Conservation (phyloP, 163 green algal genomes). For the Smithsoniella earleae region DNA sequence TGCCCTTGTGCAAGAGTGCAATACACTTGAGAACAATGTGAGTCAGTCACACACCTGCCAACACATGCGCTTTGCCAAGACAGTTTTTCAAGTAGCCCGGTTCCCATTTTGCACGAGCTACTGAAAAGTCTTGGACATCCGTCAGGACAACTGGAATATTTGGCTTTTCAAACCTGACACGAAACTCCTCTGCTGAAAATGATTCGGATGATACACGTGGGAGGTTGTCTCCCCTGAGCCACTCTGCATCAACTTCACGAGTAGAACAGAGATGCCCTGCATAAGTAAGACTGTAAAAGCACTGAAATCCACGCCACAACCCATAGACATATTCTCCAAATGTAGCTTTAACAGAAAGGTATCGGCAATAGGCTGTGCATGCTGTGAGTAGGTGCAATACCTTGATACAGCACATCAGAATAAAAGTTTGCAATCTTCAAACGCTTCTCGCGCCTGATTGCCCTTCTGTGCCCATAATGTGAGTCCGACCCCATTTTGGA, state of each 20-base stretch:
- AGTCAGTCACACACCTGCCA: slow-evolving; percentile 16
- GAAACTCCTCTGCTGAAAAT: slow-evolving; percentile 63
- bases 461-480: no score
- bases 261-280: slow-evolving; percentile 72
- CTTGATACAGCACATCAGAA: slow-evolving; percentile 84
- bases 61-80: slow-evolving; percentile 38
- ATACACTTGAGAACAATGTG: no score
- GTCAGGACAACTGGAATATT: slow-evolving; percentile 81
- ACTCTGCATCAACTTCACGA: slow-evolving; percentile 52
- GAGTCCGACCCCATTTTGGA: no score
- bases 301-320: no score
- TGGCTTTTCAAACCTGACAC: slow-evolving; percentile 61
- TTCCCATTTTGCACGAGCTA: slow-evolving; percentile 54
- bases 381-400: no score
- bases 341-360: no score
- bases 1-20: background rate
- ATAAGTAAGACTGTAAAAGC: no score
- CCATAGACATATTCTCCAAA: no score
- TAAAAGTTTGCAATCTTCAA: slow-evolving; percentile 58
- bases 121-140: slow-evolving; percentile 37
- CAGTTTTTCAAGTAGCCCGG: slow-evolving; percentile 49
- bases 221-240: slow-evolving; percentile 77
- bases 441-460: background rate
- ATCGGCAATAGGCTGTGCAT: no score
- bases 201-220: background rate